Base-by-base conservation (phyloP, 2,329 filamentous ascomycete genomes). In the Botrytis tulipae region DNA sequence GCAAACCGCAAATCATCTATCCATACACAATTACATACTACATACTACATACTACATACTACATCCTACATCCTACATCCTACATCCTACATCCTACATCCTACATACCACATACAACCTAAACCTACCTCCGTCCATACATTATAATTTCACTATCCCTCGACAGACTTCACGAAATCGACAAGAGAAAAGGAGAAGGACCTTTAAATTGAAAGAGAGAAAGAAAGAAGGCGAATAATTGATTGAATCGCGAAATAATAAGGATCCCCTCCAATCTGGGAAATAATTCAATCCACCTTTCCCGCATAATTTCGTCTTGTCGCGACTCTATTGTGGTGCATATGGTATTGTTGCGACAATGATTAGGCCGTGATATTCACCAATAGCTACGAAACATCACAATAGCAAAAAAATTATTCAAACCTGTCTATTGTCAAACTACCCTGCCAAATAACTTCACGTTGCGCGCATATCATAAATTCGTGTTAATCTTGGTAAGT, bases 311-410 rank as follows among this genome's bases (percentile, higher is more conserved):
- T 65, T n/a, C 67, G 25, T 51, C 48, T 44, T 25, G 71, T 72
- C 71, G 51, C 71, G 71, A 72, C 51, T 72, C 63, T 40, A 25
- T 57, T 63, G 51, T 69, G 37, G 61, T 73, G 72, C 73, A 73
- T 63, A 63, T 72, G 71, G 37, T 65, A 59, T 75, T 59, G 71
- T 75, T 76, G 77, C 77, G 77, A 79, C 78, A 74, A 79, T 79
- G 78, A 74, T 65, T 70, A 73, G 74, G 73, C 76, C 76, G 74
- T 79, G 76, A 78, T 71, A 73, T 65, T 44, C 68, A 74, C 68
- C 74, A 68, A 76, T 72, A 75, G 72, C 73, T 72, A 60, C 60
- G 7, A 66, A 72, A 48, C 42, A 71, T 66, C 61, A 70, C 70
- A 73, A 46, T 69, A 74, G 35, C 62, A 44, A 59, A 68, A 46